Conservation (phyloP, 805 yeast genomes). For the Spathaspora girioi region DNA sequence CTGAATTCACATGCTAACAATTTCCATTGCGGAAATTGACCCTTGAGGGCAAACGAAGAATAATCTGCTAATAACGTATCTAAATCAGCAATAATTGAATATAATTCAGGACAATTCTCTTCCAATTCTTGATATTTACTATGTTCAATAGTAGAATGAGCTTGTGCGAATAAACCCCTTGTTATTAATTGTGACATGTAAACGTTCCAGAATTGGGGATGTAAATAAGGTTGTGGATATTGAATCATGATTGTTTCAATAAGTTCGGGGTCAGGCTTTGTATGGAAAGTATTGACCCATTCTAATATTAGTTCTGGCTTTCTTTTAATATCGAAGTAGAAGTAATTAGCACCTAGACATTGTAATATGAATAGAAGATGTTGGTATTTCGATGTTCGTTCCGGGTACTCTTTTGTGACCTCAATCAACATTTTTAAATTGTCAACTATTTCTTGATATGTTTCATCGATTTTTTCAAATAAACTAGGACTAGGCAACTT, state of each 20-base stretch:
- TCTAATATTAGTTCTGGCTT: conserved; percentile 44
- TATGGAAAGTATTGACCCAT: conserved; percentile 72
- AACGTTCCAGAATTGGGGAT: conserved; percentile 59
- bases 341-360: conserved; percentile 53
- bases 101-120: conserved; percentile 26
- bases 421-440: conserved; percentile 25
- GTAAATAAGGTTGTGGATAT: conserved; percentile 43
- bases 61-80: conserved; percentile 37
- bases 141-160: conserved; percentile 43
- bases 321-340: conserved; percentile 32
- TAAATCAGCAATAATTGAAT: conserved; percentile 39
- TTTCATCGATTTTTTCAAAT: conserved; percentile 12
- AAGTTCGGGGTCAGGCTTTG: conserved; percentile 55
- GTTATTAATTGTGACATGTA: conserved; percentile 52
- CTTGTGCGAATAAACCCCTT: conserved; percentile 61
- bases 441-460: conserved; percentile 25
- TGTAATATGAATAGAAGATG: conserved; percentile 52
- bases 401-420: conserved; percentile 20
- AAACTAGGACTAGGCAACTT: neutral
- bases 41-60: conserved; percentile 34
- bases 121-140: conserved; percentile 42
- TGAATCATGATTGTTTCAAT: conserved; percentile 44
- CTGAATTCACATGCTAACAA: conserved; percentile 46
- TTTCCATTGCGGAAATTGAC: conserved; percentile 49
- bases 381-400: conserved; percentile 24